A percentile compares a stretch with the other conserved stretches of the same genome.
These are phyloP conservation scores for Cytospora chrysosperma DNA, from an alignment of 2,329 filamentous ascomycete genomes.

Conservation along the genomic window DNA sequence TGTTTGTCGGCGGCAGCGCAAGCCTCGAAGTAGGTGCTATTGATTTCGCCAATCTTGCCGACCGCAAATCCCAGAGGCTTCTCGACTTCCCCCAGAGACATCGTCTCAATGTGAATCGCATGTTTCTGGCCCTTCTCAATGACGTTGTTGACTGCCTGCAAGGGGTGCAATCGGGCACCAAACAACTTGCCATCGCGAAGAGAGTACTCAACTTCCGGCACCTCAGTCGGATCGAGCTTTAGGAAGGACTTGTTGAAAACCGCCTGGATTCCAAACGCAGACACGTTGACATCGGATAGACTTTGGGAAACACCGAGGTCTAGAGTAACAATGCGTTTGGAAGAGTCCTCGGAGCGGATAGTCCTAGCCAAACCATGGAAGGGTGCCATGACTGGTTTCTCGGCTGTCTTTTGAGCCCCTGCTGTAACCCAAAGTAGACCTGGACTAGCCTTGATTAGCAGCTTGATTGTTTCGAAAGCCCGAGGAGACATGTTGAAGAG, in stretches of 20 bases:
- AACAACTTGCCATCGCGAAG: conserved; percentile 38
- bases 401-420: conserved; percentile 39
- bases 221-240: conserved; percentile 19
- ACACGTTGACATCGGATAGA: background rate
- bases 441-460: conserved; percentile 37
- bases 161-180: conserved; percentile 45
- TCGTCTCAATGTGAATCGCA: background rate
- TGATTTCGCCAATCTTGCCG: conserved; percentile 7
- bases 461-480: conserved; percentile 42
- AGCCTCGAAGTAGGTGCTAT: conserved; percentile 26
- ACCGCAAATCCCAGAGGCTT: conserved; percentile 26
- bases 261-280: background rate
- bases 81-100: background rate
- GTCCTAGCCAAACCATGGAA: conserved; percentile 48
- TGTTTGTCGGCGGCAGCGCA: conserved; percentile 16
- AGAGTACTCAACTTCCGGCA: conserved; percentile 44
- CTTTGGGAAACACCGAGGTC: conserved; percentile 35
- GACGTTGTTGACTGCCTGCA: conserved; percentile 42
- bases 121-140: conserved; percentile 37
- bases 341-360: conserved; percentile 48
- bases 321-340: conserved; percentile 44
- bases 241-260: conserved; percentile 31
- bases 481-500: conserved; percentile 41
- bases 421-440: conserved; percentile 49
- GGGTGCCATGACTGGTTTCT: conserved; percentile 38